A percentile compares a stretch with the other conserved stretches of the same genome.
phyloP scores from a whole-genome alignment of 768 basidiomycete genomes.

The Gautieria morchelliformis region DNA sequence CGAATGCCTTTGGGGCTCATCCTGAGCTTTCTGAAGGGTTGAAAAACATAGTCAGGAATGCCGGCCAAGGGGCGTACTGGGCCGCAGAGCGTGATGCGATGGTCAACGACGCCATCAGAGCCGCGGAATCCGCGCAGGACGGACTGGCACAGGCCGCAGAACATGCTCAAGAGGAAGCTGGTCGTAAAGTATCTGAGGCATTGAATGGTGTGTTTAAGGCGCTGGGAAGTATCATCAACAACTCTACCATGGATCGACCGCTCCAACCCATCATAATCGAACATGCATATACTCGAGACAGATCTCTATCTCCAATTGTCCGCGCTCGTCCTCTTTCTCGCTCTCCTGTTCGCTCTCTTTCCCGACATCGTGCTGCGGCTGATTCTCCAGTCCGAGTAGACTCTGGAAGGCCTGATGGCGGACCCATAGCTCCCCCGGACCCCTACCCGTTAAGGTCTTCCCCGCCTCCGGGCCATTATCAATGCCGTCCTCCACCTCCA shows the following conservation, averaged over 20 bases:
- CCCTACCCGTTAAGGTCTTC: neutral
- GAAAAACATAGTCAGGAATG: constrained; percentile 53
- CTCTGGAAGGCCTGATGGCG: neutral
- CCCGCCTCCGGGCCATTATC: neutral
- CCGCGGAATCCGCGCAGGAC: constrained; percentile 24
- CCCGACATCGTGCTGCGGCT: neutral
- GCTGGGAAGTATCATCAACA: constrained; percentile 26
- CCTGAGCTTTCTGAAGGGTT: constrained; percentile 65
- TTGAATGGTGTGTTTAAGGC: constrained; percentile 48
- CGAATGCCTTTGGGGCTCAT: constrained; percentile 47
- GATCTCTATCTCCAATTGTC: neutral
- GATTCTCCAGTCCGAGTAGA: constrained; percentile 3
- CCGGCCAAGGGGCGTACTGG: constrained; percentile 63
- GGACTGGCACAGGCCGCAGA: constrained; percentile 32
- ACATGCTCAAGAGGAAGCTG: constrained; percentile 54
- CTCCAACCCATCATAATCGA: too few relatives aligned
- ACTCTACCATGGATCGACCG: neutral
- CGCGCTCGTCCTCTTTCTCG: neutral
- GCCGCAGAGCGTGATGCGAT: constrained; percentile 36
- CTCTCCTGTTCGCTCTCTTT: constrained; percentile 5
- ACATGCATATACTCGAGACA: too few relatives aligned
- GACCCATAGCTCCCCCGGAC: neutral
- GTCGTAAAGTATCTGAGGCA: constrained; percentile 51
- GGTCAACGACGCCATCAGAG: constrained; percentile 9
- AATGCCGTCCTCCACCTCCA: neutral